Percentiles rank a stretch among this genome's conserved stretches.
phyloP scores from a whole-genome alignment of 768 basidiomycete species.

The Suillus cothurnatus region DNA sequence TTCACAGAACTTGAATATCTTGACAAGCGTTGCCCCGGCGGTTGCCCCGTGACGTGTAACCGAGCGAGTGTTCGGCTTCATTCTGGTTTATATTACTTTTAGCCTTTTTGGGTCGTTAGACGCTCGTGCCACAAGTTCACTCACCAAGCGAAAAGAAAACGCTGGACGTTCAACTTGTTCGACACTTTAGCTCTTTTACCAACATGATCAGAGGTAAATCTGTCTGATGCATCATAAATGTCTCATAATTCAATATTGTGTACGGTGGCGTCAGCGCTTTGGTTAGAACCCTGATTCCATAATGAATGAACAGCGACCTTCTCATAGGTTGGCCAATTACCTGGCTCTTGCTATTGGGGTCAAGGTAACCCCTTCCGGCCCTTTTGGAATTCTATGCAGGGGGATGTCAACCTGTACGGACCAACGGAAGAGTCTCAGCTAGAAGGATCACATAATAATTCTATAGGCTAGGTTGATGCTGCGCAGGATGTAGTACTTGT shows the following conservation, averaged over 20 bases:
- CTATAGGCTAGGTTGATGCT: neutral
- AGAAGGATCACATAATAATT: neutral
- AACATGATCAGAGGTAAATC: neutral
- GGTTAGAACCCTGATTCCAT: neutral
- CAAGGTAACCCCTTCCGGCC: neutral
- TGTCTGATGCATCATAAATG: neutral
- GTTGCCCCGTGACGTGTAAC: slow-evolving; percentile 9
- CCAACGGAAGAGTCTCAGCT: neutral
- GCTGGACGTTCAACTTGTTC: neutral
- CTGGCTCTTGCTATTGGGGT: neutral
- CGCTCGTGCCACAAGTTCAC: neutral
- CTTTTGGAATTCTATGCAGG: neutral
- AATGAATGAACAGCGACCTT: neutral
- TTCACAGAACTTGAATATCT: slow-evolving; percentile 7
- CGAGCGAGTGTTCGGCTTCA: slow-evolving; percentile 3
- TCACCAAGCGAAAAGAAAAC: too few species aligned
- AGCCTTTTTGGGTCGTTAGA: neutral
- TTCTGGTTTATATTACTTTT: neutral
- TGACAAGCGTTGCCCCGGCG: neutral
- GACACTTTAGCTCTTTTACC: neutral
- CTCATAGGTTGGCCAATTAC: neutral
- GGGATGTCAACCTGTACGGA: neutral
- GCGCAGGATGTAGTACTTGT: neutral
- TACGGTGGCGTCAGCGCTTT: neutral
- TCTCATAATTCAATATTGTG: neutral